Conservation (phyloP, 2,329 filamentous ascomycete genomes). For the Botrytis fragariae region DNA sequence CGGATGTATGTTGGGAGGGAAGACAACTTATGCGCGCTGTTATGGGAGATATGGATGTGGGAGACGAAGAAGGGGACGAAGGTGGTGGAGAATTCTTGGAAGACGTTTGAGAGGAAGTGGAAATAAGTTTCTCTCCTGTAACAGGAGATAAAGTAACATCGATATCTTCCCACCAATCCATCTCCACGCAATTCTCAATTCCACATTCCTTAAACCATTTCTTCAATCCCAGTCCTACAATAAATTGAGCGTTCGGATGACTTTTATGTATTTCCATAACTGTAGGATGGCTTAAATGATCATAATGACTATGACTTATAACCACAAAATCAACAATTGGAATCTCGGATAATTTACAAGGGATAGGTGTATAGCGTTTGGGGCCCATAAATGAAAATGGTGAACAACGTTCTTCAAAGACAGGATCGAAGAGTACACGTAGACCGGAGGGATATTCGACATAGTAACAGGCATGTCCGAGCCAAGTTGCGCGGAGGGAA, state of each 20-base stretch:
- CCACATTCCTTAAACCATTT: constrained; percentile 74
- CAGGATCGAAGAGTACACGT: constrained; percentile 88
- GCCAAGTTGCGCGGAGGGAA: constrained; percentile 83
- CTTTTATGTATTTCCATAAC: constrained; percentile 66
- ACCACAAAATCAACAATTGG: constrained; percentile 68
- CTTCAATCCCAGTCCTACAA: constrained; percentile 80
- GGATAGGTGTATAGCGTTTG: constrained; percentile 73
- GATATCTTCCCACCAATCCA: constrained; percentile 93
- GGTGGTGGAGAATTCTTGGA: constrained; percentile 30
- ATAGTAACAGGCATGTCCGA: constrained; percentile 92
- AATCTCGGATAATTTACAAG: constrained; percentile 75
- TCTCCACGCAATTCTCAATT: constrained; percentile 74
- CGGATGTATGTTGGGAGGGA: constrained; percentile 80
- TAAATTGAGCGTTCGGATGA: constrained; percentile 81
- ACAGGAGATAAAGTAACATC: constrained; percentile 62
- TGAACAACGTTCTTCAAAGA: constrained; percentile 84
- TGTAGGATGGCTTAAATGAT: constrained; percentile 79
- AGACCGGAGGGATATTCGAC: constrained; percentile 85
- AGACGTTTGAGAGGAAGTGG: constrained; percentile 34
- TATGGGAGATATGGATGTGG: constrained; percentile 48
- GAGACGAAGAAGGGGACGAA: constrained; percentile 10
- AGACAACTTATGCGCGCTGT: constrained; percentile 72
- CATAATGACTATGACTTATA: constrained; percentile 69
- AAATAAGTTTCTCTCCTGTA: constrained; percentile 34
- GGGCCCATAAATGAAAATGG: constrained; percentile 70